Percentiles rank a stretch among this genome's conserved stretches.
Conservation (phyloP, 75 land plant species). For the Isoetes taiwanensis region DNA sequence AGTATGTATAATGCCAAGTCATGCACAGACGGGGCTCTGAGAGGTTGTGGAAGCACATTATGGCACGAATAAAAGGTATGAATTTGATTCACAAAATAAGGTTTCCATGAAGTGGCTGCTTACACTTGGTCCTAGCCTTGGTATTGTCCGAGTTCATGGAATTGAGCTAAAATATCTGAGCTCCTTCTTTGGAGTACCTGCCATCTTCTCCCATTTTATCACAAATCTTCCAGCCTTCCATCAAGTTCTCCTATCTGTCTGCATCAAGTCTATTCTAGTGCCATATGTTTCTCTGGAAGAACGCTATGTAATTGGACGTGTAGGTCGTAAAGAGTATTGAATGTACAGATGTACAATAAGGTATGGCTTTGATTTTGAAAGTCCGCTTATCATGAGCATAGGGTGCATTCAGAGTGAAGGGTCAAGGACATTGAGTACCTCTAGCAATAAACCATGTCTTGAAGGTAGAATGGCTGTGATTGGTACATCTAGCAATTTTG, state of each 20-base stretch:
- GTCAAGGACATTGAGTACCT: too few relatives aligned
- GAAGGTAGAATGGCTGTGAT: too few relatives aligned
- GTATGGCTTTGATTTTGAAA: conserved; percentile 35
- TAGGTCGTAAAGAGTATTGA: conserved; percentile 34
- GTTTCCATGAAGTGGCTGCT: conserved; percentile 27
- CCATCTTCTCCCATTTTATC: conserved; percentile 29
- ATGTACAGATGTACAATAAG: conserved; percentile 29
- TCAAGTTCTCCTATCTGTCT: conserved; percentile 27
- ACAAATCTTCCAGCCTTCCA: conserved; percentile 37
- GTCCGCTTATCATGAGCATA: conserved; percentile 16
- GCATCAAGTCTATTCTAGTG: conserved; percentile 32
- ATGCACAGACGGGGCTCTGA: too few relatives aligned
- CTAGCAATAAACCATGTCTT: too few relatives aligned
- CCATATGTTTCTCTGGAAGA: conserved; percentile 32
- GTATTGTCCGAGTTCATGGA: conserved; percentile 33
- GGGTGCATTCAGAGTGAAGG: too few relatives aligned
- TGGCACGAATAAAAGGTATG: too few relatives aligned
- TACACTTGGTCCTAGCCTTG: conserved; percentile 25
- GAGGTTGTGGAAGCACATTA: too few relatives aligned
- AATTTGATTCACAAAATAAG: conserved; percentile 37
- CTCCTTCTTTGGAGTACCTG: conserved; percentile 27
- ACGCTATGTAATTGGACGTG: conserved; percentile 29
- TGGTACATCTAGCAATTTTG: too few relatives aligned
- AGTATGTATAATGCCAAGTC: too few relatives aligned
- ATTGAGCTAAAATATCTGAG: conserved; percentile 28